These are phyloP conservation scores for Hygrocybe punicea DNA, from an alignment of 768 basidiomycete genomes.

Conservation along the genomic window DNA sequence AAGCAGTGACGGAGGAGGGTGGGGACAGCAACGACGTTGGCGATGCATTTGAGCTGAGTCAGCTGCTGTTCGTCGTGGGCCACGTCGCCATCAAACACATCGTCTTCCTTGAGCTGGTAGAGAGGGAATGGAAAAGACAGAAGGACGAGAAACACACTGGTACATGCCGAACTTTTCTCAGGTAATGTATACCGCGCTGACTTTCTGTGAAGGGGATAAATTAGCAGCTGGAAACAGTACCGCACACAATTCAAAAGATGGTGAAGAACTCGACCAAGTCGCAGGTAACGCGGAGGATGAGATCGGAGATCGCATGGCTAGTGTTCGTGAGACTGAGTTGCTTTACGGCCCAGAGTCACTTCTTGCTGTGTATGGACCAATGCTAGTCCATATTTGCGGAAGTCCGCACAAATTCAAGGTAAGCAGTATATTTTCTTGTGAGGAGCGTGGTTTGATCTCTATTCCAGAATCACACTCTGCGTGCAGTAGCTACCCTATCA, in stretches of 20 bases:
- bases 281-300: constrained; percentile 98
- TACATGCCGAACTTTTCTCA: constrained; percentile 32
- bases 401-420: constrained; percentile 92
- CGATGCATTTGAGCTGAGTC: constrained; percentile 84
- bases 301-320: constrained; percentile 87
- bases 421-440: constrained; percentile 12
- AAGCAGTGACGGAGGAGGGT: constrained; percentile 16
- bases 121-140: constrained; percentile 93
- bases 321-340: constrained; percentile 81
- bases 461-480: constrained; percentile 74
- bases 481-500: constrained; percentile 81
- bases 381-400: constrained; percentile 87
- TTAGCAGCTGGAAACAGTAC: constrained; percentile 38
- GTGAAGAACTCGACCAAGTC: constrained; percentile 93
- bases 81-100: constrained; percentile 98
- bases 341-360: constrained; percentile 81
- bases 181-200: no score
- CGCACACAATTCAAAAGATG: constrained; percentile 50
- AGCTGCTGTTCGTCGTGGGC: constrained; percentile 92
- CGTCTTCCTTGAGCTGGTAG: constrained; percentile 91
- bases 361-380: constrained; percentile 80
- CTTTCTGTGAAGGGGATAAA: constrained; percentile 54
- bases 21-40: constrained; percentile 53
- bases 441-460: neutral
- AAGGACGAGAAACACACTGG: constrained; percentile 86